Conservation (phyloP, 805 yeast genomes). For the Scheffersomyces stipitis region DNA sequence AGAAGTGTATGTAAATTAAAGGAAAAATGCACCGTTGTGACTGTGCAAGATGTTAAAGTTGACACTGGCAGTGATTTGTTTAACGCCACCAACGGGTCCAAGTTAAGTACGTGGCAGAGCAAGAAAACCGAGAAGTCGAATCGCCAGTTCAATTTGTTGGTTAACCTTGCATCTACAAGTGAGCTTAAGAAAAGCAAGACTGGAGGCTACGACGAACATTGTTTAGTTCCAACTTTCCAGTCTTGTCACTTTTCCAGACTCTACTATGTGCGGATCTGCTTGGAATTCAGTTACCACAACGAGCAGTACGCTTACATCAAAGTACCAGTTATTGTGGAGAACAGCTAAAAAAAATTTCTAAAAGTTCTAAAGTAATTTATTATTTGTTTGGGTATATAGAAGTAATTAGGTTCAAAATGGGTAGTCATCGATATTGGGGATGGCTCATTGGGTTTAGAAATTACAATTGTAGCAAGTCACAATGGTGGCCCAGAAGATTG, state of each 20-base stretch:
- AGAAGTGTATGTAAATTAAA: neutral
- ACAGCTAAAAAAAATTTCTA: neutral
- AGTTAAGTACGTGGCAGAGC: neutral
- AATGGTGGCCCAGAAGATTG: too few relatives aligned
- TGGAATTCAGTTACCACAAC: neutral
- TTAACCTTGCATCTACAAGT: neutral
- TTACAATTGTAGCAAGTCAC: too few relatives aligned
- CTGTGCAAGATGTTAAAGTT: neutral
- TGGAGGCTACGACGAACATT: conserved; percentile 1
- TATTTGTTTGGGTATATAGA: too few relatives aligned
- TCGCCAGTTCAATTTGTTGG: neutral
- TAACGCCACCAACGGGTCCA: neutral
- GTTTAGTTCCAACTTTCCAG: conserved; percentile 5
- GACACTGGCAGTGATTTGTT: neutral
- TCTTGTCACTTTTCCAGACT: conserved; percentile 3
- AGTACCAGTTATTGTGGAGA: neutral
- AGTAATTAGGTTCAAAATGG: too few relatives aligned
- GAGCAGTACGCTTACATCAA: neutral
- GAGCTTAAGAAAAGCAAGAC: neutral
- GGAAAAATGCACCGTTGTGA: neutral
- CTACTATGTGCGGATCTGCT: conserved; percentile 3
- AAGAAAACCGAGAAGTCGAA: neutral
- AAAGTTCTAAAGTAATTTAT: too few relatives aligned
- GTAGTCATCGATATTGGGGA: too few relatives aligned
- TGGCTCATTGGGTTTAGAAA: too few relatives aligned